phyloP scores from a whole-genome alignment of 805 yeast genomes.

The Pichia cabralensis region DNA sequence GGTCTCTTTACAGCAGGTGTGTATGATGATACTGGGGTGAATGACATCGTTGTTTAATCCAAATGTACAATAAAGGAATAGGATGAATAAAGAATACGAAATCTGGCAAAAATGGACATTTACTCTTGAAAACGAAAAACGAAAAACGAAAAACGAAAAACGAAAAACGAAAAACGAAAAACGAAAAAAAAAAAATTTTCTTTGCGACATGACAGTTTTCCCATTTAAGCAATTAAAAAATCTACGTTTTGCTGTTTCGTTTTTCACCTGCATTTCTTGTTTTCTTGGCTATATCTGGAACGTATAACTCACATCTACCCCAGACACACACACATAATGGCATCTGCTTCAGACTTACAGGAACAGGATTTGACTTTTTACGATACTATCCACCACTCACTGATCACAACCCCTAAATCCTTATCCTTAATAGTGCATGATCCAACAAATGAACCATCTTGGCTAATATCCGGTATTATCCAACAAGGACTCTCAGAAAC shows the following conservation, averaged over 20 bases:
- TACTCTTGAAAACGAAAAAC: too few relatives aligned
- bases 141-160: background rate
- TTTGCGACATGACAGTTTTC: background rate
- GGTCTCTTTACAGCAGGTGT: constrained; percentile 65
- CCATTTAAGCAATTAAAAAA: too few relatives aligned
- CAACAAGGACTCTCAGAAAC: constrained; percentile 4
- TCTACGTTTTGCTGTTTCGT: background rate
- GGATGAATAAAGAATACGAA: too few relatives aligned
- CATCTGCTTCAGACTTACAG: constrained; percentile 15
- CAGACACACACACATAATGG: background rate
- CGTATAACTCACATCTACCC: background rate
- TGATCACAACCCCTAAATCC: constrained; percentile 1
- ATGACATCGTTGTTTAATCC: constrained; percentile 6
- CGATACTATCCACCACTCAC: background rate
- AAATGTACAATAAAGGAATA: too few relatives aligned
- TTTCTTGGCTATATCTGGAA: too few relatives aligned
- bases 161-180: background rate
- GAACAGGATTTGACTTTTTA: constrained; percentile 10
- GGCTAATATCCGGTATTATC: constrained; percentile 5
- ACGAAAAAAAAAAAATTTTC: background rate
- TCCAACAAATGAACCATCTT: constrained; percentile 4
- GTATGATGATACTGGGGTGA: constrained; percentile 35
- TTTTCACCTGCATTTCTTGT: background rate
- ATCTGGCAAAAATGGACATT: too few relatives aligned
- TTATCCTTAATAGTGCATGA: constrained; percentile 5